phyloP scores from a whole-genome alignment of 2,329 filamentous ascomycete genomes.

The Aspergillus neotritici region DNA sequence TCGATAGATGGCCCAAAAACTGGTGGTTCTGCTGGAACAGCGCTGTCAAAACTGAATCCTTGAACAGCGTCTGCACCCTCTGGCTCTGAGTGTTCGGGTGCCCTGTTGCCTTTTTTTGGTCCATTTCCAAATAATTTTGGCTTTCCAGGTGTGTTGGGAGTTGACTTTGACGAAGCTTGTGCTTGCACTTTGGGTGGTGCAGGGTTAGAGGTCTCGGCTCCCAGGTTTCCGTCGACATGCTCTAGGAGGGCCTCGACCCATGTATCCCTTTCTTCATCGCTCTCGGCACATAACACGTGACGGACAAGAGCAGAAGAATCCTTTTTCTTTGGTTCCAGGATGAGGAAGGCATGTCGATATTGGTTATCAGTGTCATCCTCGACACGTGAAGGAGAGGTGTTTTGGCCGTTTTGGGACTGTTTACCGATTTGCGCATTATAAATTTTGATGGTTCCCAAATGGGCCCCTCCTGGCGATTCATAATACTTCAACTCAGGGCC shows the following conservation, averaged over 20 bases:
- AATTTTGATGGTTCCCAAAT: conserved; percentile 90
- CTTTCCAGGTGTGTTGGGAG: conserved; percentile 17
- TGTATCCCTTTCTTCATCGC: conserved; percentile 80
- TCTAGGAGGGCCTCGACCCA: conserved; percentile 89
- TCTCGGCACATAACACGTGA: conserved; percentile 93
- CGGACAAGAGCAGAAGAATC: conserved; percentile 82
- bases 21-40: conserved; percentile 53
- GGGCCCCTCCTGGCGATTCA: conserved; percentile 81
- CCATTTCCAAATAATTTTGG: conserved; percentile 21
- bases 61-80: conserved; percentile 36
- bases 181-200: conserved; percentile 16
- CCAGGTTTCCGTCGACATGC: conserved; percentile 63
- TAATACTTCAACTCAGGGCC: conserved; percentile 78
- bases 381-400: conserved; percentile 55
- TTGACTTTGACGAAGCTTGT: conserved; percentile 15
- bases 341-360: conserved; percentile 92
- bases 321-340: conserved; percentile 93
- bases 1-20: conserved; percentile 43
- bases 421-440: conserved; percentile 89
- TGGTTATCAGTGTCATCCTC: conserved; percentile 83
- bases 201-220: conserved; percentile 24
- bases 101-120: conserved; percentile 26
- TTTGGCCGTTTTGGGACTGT: conserved; percentile 61
- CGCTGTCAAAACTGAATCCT: conserved; percentile 52
- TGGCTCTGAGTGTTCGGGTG: conserved; percentile 36